Conservation (phyloP, 306 rosid genomes). For the Comarum palustre region DNA sequence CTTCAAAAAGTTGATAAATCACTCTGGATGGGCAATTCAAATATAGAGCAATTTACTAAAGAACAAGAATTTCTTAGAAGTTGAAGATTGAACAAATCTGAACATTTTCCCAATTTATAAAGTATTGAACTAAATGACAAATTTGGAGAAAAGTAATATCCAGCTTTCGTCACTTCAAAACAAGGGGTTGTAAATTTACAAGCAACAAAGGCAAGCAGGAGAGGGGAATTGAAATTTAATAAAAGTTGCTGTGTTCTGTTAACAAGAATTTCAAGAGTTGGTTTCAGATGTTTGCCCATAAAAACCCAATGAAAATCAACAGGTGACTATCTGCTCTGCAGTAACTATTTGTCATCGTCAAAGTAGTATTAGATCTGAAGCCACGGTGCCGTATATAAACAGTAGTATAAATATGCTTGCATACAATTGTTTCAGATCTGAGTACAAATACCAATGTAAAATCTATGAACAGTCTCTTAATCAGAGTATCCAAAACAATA, state of each 20-base stretch:
- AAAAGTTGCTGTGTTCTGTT: neutral
- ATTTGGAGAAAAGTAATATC: neutral
- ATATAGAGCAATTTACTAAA: too few species aligned
- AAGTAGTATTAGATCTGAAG: neutral
- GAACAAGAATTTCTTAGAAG: too few species aligned
- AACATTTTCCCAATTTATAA: neutral
- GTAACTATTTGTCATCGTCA: neutral
- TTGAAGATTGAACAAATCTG: neutral
- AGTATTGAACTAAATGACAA: neutral
- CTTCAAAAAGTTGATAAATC: neutral
- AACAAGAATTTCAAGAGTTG: neutral
- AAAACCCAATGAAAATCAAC: neutral
- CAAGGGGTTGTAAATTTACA: neutral
- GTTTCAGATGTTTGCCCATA: neutral
- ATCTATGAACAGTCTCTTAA: neutral
- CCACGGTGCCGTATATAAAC: neutral
- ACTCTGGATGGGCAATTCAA: neutral
- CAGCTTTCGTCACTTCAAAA: neutral
- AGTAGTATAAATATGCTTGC: neutral
- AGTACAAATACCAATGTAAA: too few species aligned
- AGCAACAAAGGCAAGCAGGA: neutral
- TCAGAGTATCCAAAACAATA: neutral
- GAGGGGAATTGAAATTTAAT: neutral
- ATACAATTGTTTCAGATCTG: conserved; percentile 6
- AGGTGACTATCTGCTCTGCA: neutral